These are phyloP conservation scores for Chalciporus chontae DNA, from an alignment of 768 basidiomycete species.

Conservation along the genomic window DNA sequence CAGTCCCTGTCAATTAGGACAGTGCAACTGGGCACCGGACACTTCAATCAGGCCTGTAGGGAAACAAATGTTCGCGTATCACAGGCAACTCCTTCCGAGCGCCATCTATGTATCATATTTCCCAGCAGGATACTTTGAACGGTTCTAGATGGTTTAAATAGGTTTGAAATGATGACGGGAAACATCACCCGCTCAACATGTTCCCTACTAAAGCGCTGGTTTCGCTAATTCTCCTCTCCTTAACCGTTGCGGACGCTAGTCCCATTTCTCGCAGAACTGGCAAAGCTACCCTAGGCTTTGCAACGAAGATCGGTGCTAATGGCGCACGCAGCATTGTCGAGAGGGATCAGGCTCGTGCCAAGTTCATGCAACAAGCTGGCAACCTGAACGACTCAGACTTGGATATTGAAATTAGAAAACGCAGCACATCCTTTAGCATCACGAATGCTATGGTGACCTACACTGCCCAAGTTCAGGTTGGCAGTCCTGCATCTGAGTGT, in stretches of 20 bases:
- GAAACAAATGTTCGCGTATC: too few species aligned
- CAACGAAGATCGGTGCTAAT: conserved; percentile 7
- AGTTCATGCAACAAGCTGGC: conserved; percentile 6
- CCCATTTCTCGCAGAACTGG: conserved; percentile 3
- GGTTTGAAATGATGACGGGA: conserved; percentile 5
- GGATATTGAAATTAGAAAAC: not conserved
- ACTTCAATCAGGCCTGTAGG: too few species aligned
- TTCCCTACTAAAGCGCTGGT: conserved; percentile 5
- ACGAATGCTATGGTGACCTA: conserved; percentile 28
- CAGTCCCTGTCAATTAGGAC: too few species aligned
- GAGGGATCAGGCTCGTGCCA: conserved; percentile 21
- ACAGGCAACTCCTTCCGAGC: too few species aligned
- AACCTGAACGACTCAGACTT: too few species aligned
- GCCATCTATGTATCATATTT: too few species aligned
- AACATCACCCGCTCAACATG: conserved; percentile 34
- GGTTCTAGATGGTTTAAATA: not conserved
- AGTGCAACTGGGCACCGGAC: too few species aligned
- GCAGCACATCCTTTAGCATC: conserved; percentile 1
- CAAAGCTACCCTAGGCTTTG: conserved; percentile 15
- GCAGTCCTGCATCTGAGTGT: conserved; percentile 28
- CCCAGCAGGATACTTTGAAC: too few species aligned
- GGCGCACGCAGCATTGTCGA: conserved; percentile 15
- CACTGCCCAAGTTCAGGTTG: conserved; percentile 28
- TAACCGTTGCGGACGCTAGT: conserved; percentile 9
- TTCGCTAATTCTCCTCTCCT: conserved; percentile 7